A percentile compares a stretch with the other conserved stretches of the same genome.
phyloP scores from a whole-genome alignment of 2,329 filamentous ascomycete species.

The Clonostachys rosea region DNA sequence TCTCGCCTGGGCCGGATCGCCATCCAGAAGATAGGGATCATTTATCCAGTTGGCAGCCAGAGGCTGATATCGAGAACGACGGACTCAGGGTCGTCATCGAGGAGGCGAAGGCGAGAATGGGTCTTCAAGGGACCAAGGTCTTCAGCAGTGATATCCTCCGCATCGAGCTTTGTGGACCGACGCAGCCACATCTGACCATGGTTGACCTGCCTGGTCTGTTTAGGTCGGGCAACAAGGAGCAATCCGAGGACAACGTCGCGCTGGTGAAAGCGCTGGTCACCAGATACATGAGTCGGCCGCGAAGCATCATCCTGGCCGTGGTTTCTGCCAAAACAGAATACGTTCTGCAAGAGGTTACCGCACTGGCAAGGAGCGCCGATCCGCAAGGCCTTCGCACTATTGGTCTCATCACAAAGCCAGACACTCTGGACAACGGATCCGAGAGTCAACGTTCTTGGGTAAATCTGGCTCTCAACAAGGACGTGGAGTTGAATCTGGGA shows the following conservation, averaged over 20 bases:
- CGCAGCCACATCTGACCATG: conserved; percentile 47
- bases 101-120: conserved; percentile 43
- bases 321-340: conserved; percentile 52
- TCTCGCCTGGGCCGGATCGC: conserved; percentile 19
- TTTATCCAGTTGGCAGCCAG: neutral
- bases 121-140: conserved; percentile 26
- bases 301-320: conserved; percentile 57
- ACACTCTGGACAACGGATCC: conserved; percentile 24
- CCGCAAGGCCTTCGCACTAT: conserved; percentile 35
- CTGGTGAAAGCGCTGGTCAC: conserved; percentile 30
- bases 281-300: conserved; percentile 50
- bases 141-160: conserved; percentile 42
- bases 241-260: conserved; percentile 29
- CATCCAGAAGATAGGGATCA: conserved; percentile 12
- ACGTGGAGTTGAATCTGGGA: conserved; percentile 41
- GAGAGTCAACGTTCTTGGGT: conserved; percentile 31
- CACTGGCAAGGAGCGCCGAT: conserved; percentile 26
- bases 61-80: neutral
- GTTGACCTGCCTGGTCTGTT: conserved; percentile 57
- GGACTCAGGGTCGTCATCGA: conserved; percentile 28
- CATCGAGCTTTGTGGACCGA: conserved; percentile 41
- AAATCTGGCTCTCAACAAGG: conserved; percentile 35
- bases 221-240: conserved; percentile 36
- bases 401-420: conserved; percentile 55
- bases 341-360: conserved; percentile 52